A percentile compares a stretch with the other conserved stretches of the same genome.
These are phyloP conservation scores for Aspergillus brasiliensis DNA, from an alignment of 2,329 filamentous ascomycete genomes.

Conservation along the genomic window DNA sequence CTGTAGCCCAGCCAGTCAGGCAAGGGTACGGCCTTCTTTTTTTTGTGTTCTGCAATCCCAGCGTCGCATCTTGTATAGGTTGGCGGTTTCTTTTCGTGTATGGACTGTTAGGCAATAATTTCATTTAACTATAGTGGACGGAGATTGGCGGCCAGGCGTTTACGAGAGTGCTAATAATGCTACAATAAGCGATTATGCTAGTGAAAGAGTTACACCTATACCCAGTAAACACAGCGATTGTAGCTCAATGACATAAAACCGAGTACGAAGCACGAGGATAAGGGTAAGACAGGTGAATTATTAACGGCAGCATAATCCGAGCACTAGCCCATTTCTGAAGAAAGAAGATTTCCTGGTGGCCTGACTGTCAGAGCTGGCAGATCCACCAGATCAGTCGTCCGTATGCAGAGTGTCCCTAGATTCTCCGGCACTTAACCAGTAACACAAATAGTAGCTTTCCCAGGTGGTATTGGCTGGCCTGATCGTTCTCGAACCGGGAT, in stretches of 20 bases:
- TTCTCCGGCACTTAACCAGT: neutral
- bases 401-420: neutral
- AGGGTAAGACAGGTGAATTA: no score
- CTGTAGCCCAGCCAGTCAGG: neutral
- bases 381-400: neutral
- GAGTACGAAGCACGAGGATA: no score
- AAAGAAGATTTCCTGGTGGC: neutral
- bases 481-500: neutral
- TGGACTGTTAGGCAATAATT: slow-evolving; percentile 17
- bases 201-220: neutral
- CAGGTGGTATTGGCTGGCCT: neutral
- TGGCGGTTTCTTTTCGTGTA: slow-evolving; percentile 21
- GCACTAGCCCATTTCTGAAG: no score
- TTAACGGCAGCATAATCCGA: no score
- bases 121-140: slow-evolving; percentile 11
- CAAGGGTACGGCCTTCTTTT: neutral
- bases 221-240: no score
- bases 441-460: no score
- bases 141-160: neutral
- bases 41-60: neutral
- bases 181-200: neutral
- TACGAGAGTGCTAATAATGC: neutral
- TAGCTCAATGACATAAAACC: no score
- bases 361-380: neutral
- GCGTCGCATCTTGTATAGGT: slow-evolving; percentile 19